A percentile compares a stretch with the other conserved stretches of the same genome.
Evolutionary conservation across 371 early-diverging fungal genomes (phyloP).

Genomic region (Mortierella sp.): DNA sequence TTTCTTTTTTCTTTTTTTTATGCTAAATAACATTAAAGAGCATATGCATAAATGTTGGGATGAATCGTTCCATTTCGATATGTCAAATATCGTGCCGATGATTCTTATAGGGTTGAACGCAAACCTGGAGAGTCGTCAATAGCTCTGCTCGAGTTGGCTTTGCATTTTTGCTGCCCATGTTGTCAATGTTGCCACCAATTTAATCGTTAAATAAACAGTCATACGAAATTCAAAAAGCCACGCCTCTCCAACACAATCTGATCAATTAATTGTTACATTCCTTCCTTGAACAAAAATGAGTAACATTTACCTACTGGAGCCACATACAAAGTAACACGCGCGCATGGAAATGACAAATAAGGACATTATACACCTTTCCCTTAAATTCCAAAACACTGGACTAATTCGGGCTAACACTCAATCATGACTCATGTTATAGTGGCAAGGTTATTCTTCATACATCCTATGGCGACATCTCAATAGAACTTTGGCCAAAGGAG

Average conservation of each 20-base stretch:
- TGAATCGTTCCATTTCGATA: no score
- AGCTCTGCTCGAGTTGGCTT: no score
- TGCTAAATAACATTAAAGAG: not conserved
- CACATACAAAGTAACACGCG: constrained; percentile 71
- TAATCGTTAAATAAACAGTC: no score
- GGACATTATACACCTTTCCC: no score
- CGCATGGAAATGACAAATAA: not conserved
- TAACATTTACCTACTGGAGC: constrained; percentile 80
- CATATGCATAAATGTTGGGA: not conserved
- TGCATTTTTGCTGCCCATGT: no score
- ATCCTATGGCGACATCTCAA: constrained; percentile 88
- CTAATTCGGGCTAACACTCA: not conserved
- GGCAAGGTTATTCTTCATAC: constrained; percentile 94
- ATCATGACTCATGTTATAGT: constrained; percentile 51
- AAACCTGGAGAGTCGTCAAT: no score
- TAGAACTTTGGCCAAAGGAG: constrained; percentile 96
- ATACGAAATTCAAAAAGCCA: not conserved
- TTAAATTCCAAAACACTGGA: not conserved
- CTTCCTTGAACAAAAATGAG: constrained; percentile 61
- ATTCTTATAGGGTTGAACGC: no score
- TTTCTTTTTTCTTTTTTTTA: constrained; percentile 1
- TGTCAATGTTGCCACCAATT: no score
- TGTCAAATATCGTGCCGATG: no score
- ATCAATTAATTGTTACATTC: not conserved
- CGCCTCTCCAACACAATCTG: not conserved